A percentile compares a stretch with the other conserved stretches of the same genome.
These are phyloP conservation scores for Epichloe glyceriae DNA, from an alignment of 2,329 filamentous ascomycete genomes.

Conservation along the genomic window DNA sequence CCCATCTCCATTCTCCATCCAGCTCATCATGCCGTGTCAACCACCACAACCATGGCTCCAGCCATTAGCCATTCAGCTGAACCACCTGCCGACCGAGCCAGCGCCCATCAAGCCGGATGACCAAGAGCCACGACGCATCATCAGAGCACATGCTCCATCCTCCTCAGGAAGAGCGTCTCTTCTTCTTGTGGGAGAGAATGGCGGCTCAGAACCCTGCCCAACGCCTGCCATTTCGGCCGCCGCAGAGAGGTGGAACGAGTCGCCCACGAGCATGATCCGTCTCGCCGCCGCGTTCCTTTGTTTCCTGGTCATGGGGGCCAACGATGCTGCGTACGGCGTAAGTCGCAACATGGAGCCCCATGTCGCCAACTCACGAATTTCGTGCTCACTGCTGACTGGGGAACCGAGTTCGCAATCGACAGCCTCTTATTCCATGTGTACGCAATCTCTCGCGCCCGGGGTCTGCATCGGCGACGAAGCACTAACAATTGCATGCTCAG, in stretches of 20 bases:
- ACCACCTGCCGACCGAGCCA: neutral
- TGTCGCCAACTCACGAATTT: neutral
- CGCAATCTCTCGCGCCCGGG: slow-evolving; percentile 5
- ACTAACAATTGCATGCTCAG: slow-evolving; percentile 17
- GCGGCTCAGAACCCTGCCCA: neutral
- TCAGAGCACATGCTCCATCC: neutral
- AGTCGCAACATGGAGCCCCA: slow-evolving; percentile 13
- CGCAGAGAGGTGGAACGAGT: slow-evolving; percentile 34
- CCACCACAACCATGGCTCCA: neutral
- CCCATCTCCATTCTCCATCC: too few relatives aligned
- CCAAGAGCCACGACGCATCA: neutral
- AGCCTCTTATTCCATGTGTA: slow-evolving; percentile 40
- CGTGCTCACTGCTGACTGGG: slow-evolving; percentile 5
- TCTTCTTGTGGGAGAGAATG: neutral
- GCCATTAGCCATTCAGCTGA: neutral
- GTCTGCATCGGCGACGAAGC: too few relatives aligned
- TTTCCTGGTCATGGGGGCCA: slow-evolving; percentile 44
- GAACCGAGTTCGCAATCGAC: neutral
- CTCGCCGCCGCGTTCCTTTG: slow-evolving; percentile 42
- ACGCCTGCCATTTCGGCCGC: neutral
- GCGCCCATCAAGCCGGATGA: neutral
- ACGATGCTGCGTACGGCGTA: slow-evolving; percentile 45
- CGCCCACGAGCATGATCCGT: slow-evolving; percentile 33
- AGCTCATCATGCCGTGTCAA: neutral
- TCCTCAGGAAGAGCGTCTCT: neutral